These are phyloP conservation scores for Pyropia yezoensis DNA, from an alignment of 23 red algal genomes.

Conservation along the genomic window DNA sequence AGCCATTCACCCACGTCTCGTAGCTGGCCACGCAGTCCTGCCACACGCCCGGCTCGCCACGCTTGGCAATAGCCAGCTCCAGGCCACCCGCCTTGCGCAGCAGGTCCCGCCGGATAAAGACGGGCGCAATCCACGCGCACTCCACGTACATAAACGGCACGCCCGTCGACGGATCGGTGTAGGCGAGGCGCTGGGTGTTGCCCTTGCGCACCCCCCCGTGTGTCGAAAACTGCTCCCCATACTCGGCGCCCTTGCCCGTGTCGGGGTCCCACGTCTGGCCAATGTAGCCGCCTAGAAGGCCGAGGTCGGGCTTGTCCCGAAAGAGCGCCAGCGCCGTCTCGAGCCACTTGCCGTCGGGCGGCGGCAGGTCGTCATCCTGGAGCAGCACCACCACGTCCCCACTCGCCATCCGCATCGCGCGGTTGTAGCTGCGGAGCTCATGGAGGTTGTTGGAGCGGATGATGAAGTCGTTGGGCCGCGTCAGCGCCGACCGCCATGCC, in stretches of 20 bases:
- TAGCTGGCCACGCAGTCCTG: constrained; percentile 68
- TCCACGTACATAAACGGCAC: constrained; percentile 69
- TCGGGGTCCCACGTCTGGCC: constrained; percentile 51
- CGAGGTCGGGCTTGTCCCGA: constrained; percentile 49
- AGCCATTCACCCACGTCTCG: constrained; percentile 51
- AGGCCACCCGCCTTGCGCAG: constrained; percentile 41
- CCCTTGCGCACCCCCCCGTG: constrained; percentile 59
- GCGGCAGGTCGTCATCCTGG: constrained; percentile 54
- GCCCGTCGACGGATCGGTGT: constrained; percentile 29
- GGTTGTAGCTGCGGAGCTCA: constrained; percentile 63
- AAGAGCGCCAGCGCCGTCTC: constrained; percentile 49
- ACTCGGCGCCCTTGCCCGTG: constrained; percentile 39
- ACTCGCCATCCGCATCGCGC: constrained; percentile 61
- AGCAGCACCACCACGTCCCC: constrained; percentile 53
- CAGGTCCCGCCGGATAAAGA: constrained; percentile 44
- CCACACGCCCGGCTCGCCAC: constrained; percentile 62
- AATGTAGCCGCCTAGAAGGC: constrained; percentile 44
- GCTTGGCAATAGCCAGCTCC: constrained; percentile 32
- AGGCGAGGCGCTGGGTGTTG: constrained; percentile 44
- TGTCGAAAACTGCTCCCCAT: constrained; percentile 52
- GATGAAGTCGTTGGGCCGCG: constrained; percentile 50
- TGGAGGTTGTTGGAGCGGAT: constrained; percentile 61
- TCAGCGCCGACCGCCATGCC: constrained; percentile 41
- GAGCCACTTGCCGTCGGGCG: constrained; percentile 35
- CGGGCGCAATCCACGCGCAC: constrained; percentile 64